These are phyloP conservation scores for Coemansia sp. DNA, from an alignment of 192 early-diverging fungal genomes.

Conservation along the genomic window DNA sequence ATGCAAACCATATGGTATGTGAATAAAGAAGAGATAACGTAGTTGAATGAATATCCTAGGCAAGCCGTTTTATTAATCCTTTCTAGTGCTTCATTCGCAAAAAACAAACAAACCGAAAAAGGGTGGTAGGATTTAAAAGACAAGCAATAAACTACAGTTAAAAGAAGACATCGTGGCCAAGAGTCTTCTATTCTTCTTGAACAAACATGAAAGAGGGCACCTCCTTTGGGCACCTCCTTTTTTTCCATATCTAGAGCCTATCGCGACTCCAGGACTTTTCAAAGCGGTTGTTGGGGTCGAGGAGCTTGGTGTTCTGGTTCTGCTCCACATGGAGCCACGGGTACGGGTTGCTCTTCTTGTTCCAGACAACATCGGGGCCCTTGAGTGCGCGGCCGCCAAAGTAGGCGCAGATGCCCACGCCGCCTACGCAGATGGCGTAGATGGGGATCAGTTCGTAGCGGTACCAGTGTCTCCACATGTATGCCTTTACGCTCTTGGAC, in stretches of 20 bases:
- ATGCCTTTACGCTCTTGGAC: slow-evolving; percentile 45
- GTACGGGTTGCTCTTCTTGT: slow-evolving; percentile 52
- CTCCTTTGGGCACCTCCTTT: no score
- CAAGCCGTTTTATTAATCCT: not conserved
- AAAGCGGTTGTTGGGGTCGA: slow-evolving; percentile 49
- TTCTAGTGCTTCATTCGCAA: not conserved
- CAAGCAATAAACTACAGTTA: slow-evolving; percentile 2
- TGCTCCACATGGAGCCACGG: slow-evolving; percentile 56
- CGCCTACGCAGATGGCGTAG: slow-evolving; percentile 41
- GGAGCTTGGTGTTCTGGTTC: slow-evolving; percentile 55
- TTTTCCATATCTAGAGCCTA: slow-evolving; percentile 24
- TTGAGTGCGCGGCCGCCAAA: slow-evolving; percentile 39
- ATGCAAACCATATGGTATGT: not conserved
- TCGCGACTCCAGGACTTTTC: slow-evolving; percentile 54
- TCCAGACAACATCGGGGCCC: slow-evolving; percentile 55
- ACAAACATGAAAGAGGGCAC: not conserved
- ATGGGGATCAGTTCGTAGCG: slow-evolving; percentile 55
- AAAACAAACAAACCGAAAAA: not conserved
- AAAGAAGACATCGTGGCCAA: not conserved
- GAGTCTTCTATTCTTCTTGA: not conserved
- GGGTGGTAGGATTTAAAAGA: not conserved
- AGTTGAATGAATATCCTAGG: not conserved
- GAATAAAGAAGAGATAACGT: not conserved
- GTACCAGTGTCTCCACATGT: slow-evolving; percentile 57
- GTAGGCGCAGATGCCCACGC: slow-evolving; percentile 42